Base-by-base conservation (phyloP, 2,329 filamentous ascomycete species). In the Penicillium concentricum region DNA sequence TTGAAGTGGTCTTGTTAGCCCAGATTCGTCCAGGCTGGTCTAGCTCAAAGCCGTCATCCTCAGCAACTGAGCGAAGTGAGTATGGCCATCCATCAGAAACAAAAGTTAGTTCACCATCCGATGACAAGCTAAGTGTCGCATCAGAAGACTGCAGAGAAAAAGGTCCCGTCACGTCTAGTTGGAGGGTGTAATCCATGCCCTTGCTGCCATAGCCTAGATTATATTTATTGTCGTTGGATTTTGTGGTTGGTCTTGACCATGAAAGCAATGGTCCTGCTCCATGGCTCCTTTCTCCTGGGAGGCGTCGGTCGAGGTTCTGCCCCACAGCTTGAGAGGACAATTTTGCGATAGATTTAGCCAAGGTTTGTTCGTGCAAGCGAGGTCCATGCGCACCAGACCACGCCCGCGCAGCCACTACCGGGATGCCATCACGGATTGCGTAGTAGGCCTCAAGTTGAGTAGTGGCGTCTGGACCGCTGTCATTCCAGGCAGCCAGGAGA, bases 161-260 rank as follows among this genome's bases (percentile, higher is more conserved):
- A 0, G 78, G 71, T 0, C 78, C 77, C 0, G 74, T 64, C n/a
- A 82, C 61, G 0, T 73, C 69, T 15, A 85, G 73, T 0, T 78
- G 74, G 1, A 86, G 74, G 0, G 79, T 83, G 67, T 86, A 86
- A 63, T 84, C 75, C 56, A 81, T 75, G 2, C 84, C 84, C 65
- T 86, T 86, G 34, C 79, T 81, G 0, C 69, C 68, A 9, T 83
- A 66, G 77, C 24, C 76, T 68, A 39, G 75, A 76, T 49, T 34
- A 12, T 58, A 47, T 24, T 60, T 47, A 22, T 62, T 45, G 1
- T 58, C 49, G 45, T 12, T 69, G 61, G 61, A 78, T 77, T 8
- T 67, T 60, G 32, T 77, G 56, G 9, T 9, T 5, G 57, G 80
- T 72, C 0, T 67, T 70, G 5, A 71, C 67, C 16, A 73, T 60